Conservation (phyloP, 2,329 filamentous ascomycete species). For the Stemphylium vesicarium region DNA sequence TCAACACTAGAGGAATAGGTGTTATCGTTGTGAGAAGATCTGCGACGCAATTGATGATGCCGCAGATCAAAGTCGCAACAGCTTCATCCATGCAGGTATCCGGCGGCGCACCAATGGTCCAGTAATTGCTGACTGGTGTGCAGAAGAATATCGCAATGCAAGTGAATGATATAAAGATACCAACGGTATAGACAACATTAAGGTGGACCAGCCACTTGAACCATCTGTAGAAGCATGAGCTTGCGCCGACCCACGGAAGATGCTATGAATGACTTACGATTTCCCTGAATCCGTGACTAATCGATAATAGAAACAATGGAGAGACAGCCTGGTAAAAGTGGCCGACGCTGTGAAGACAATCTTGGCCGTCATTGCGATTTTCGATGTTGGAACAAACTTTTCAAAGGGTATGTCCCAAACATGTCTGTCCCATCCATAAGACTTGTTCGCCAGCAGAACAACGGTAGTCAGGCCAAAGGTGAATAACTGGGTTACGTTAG, state of each 20-base stretch:
- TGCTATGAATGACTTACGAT: background rate
- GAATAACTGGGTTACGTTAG: slow-evolving; percentile 38
- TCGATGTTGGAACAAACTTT: slow-evolving; percentile 30
- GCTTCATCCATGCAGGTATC: slow-evolving; percentile 52
- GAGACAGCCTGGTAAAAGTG: slow-evolving; percentile 52
- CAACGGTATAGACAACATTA: slow-evolving; percentile 47
- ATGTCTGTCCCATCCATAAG: slow-evolving; percentile 52
- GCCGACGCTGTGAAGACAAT: slow-evolving; percentile 51
- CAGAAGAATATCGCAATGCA: slow-evolving; percentile 49
- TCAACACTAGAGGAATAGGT: slow-evolving; percentile 53
- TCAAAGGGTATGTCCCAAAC: slow-evolving; percentile 50
- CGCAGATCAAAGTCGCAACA: slow-evolving; percentile 46
- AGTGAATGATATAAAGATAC: slow-evolving; percentile 49
- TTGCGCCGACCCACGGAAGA: too few relatives aligned
- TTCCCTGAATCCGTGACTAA: slow-evolving; percentile 51
- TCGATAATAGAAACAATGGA: slow-evolving; percentile 56
- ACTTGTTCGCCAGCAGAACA: slow-evolving; percentile 52
- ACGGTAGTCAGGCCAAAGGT: slow-evolving; percentile 47
- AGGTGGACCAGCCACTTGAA: slow-evolving; percentile 51
- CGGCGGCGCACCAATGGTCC: slow-evolving; percentile 44
- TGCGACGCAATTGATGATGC: slow-evolving; percentile 53
- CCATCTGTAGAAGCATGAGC: slow-evolving; percentile 18
- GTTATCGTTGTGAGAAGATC: slow-evolving; percentile 53
- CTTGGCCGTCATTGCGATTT: slow-evolving; percentile 53
- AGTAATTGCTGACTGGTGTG: slow-evolving; percentile 52